Percentiles rank a stretch among this genome's conserved stretches.
Conservation (phyloP, 2,329 filamentous ascomycete species). For the Venturia aucupariae region DNA sequence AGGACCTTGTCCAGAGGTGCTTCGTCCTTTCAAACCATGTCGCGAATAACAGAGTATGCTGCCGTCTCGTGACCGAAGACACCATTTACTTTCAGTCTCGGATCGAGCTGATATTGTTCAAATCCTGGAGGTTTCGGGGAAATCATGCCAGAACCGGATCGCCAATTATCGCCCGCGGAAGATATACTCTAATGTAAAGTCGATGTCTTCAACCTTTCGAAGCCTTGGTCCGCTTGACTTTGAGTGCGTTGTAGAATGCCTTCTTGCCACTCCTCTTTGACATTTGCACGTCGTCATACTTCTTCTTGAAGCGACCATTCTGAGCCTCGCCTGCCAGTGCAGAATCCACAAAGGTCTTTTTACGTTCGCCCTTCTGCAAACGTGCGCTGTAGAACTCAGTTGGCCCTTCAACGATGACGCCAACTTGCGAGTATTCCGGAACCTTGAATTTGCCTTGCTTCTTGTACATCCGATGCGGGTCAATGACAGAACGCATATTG, state of each 20-base stretch:
- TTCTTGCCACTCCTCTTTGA: slow-evolving; percentile 84
- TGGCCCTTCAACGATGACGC: slow-evolving; percentile 78
- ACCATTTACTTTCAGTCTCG: not conserved
- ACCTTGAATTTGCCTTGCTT: slow-evolving; percentile 67
- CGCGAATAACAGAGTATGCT: not conserved
- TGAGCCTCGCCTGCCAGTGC: slow-evolving; percentile 59
- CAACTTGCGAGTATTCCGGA: slow-evolving; percentile 81
- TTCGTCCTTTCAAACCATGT: not conserved
- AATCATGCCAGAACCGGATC: not conserved
- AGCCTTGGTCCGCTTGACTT: slow-evolving; percentile 42
- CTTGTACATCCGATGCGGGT: slow-evolving; percentile 84
- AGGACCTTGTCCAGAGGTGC: not conserved
- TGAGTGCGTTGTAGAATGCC: slow-evolving; percentile 73
- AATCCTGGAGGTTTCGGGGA: not conserved
- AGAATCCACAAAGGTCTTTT: slow-evolving; percentile 79
- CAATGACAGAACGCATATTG: slow-evolving; percentile 79
- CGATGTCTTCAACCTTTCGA: not conserved
- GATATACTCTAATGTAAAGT: not conserved
- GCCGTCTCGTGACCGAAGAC: not conserved
- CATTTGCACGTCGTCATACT: slow-evolving; percentile 77
- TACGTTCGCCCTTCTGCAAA: slow-evolving; percentile 77
- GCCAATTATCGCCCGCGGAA: not conserved
- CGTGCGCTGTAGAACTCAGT: slow-evolving; percentile 79
- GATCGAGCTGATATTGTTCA: not conserved
- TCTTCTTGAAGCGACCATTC: slow-evolving; percentile 68